Evolutionary conservation across 192 early-diverging fungal species (phyloP), one percentile per base, ranked within the genome.

Genomic region (Entophlyctis helioformis): DNA sequence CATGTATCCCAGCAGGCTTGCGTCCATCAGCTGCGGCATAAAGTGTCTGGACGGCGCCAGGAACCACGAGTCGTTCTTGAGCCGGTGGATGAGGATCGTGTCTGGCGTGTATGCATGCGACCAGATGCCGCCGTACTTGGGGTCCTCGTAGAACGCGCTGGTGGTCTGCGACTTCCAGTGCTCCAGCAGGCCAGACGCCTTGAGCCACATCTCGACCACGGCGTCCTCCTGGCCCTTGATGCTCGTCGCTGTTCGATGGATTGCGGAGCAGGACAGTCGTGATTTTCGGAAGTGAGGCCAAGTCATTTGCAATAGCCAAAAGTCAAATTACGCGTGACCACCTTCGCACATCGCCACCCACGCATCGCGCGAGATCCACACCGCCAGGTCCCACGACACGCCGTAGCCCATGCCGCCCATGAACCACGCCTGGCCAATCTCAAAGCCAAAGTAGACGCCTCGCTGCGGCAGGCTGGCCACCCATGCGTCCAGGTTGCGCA

Each of bases 391-490:
- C 53, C 53, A 60, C 5, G 59, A 60, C 23, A 60, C 9, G 15
- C 18, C 53, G 35, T 60, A 60, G 7, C 59, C 59, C 51, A 60
- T 54, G 10, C 59, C 59, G 10, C 48, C 49, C 41, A 55, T 44
- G 53, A 60, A 60, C 8, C 25, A 11, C 4, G 33, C 13, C 10
- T 42, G 29, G n/a, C 26, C n/a, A 16, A 48, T 31, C 12, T 38
- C 23, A 7, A 53, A 37, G 2, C 59, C 59, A 29, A 51, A 60
- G 28, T 56, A 60, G 13, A 41, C 44, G 10, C 44, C 52, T 2
- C 19, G 18, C 7, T 15, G 12, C 32, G 48, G 48, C 5, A 56
- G 10, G 15, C 9, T 33, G 4, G n/a, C n/a, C 1, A 60, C 22
- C 7, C 48, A 34, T 5, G 15, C 24, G 8, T 34, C 59, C 15